A percentile compares a stretch with the other conserved stretches of the same genome.
Evolutionary conservation across 257 asterid species (phyloP).

Genomic region (Fraxinus excelsior): DNA sequence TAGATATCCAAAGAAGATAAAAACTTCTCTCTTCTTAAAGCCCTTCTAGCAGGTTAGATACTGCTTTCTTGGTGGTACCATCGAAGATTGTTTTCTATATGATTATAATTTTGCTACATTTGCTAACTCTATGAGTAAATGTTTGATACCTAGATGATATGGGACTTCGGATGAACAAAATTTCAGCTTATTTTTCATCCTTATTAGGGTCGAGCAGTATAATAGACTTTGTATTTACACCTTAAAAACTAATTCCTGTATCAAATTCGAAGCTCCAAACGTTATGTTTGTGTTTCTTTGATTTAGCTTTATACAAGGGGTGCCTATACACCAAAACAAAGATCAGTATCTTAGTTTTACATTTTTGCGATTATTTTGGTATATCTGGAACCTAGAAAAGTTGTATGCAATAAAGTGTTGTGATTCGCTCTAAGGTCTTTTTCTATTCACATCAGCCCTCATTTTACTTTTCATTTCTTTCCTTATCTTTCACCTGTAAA

Average conservation of each 20-base stretch:
- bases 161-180: background rate
- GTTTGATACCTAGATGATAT: background rate
- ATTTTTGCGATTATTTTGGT: background rate
- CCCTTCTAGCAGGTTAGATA: conserved; percentile 6
- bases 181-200: background rate
- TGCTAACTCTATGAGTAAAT: background rate
- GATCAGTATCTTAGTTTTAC: background rate
- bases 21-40: conserved; percentile 9
- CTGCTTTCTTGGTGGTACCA: background rate
- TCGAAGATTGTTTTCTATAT: background rate
- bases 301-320: background rate
- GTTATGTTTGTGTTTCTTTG: background rate
- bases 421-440: conserved; percentile 32
- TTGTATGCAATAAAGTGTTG: conserved; percentile 33
- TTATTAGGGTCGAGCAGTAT: background rate
- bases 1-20: conserved; percentile 1
- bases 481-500: background rate
- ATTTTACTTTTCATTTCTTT: conserved; percentile 23
- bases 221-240: background rate
- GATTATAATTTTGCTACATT: background rate
- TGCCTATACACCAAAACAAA: background rate
- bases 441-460: conserved; percentile 19
- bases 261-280: background rate
- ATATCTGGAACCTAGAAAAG: conserved; percentile 25
- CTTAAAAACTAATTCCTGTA: conserved; percentile 19